Percentiles rank a stretch among this genome's conserved stretches.
Evolutionary conservation across 805 yeast genomes (phyloP).

Genomic region (Saccharomyces mikatae): DNA sequence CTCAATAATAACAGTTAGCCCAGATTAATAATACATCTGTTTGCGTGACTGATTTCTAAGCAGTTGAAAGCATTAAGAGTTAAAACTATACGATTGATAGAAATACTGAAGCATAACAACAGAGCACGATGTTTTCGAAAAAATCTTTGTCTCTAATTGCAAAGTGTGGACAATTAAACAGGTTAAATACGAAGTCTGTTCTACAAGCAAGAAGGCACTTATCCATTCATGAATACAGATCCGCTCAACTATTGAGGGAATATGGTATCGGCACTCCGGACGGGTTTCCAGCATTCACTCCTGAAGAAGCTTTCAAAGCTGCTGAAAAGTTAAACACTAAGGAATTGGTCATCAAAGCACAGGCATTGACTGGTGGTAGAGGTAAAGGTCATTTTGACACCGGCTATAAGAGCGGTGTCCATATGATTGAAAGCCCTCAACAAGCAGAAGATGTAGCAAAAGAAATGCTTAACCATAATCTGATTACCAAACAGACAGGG

Average conservation of each 20-base stretch:
- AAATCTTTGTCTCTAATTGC: not conserved
- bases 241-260: conserved; percentile 72
- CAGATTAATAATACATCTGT: not conserved
- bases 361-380: conserved; percentile 98
- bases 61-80: not conserved
- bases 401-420: conserved; percentile 95
- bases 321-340: conserved; percentile 64
- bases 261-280: conserved; percentile 88
- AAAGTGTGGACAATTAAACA: not conserved
- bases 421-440: conserved; percentile 73
- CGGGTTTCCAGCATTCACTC: conserved; percentile 85
- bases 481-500: conserved; percentile 97
- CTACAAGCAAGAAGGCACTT: conserved; percentile 48
- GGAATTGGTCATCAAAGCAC: conserved; percentile 91
- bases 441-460: conserved; percentile 81
- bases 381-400: conserved; percentile 97
- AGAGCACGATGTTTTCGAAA: not conserved
- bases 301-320: conserved; percentile 76
- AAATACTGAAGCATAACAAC: not conserved
- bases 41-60: not conserved
- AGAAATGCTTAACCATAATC: conserved; percentile 85
- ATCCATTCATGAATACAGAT: conserved; percentile 92
- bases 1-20: not conserved
- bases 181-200: not conserved
- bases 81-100: not conserved